Evolutionary conservation across 768 basidiomycete genomes (phyloP), one percentile per base, ranked within the genome.

Genomic region (Coprinopsis sp.): DNA sequence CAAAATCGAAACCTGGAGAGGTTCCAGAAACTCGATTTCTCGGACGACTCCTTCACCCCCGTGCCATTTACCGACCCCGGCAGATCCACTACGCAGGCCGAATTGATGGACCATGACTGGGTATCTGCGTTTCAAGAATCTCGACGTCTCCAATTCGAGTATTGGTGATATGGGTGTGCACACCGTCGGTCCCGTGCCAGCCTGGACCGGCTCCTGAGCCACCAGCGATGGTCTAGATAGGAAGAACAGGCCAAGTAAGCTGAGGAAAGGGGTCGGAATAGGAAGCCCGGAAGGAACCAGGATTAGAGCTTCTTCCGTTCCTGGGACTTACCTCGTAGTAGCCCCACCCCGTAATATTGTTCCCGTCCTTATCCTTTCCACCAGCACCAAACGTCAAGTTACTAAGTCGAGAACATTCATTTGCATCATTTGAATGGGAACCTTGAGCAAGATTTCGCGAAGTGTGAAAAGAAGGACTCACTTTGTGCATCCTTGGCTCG

Each of bases 401-500:
- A 64, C 87, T 87, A 55, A 34, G 47, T 40, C n/a, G 41, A 23
- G 38, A 5, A 21, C 36, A 39, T 30, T 37, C 54, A 44, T 13
- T 30, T 30, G 23, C 30, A 37, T 43, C 30, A 27, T 7, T 34
- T n/a, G 43, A 12, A 24, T n/a, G n/a, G n/a, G n/a, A n/a, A n/a
- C n/a, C n/a, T n/a, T n/a, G n/a, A n/a, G n/a, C n/a, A n/a, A n/a
- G n/a, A n/a, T n/a, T 34, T 34, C 30, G 21, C 28, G 46, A 47
- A 30, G 44, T 39, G 37, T 18, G 33, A 40, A 18, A 4, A 34
- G 28, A 33, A 29, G 4, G 2, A 64, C 82, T 54, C 61, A 90
- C 90, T 94, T 94, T 37, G 90, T 93, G 57, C 90, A 91, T 1
- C 94, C 94, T 61, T 96, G 93, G 57, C 88, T 91, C 0, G 92